phyloP scores from a whole-genome alignment of 129 eudicot genomes.

The Apium graveolens region DNA sequence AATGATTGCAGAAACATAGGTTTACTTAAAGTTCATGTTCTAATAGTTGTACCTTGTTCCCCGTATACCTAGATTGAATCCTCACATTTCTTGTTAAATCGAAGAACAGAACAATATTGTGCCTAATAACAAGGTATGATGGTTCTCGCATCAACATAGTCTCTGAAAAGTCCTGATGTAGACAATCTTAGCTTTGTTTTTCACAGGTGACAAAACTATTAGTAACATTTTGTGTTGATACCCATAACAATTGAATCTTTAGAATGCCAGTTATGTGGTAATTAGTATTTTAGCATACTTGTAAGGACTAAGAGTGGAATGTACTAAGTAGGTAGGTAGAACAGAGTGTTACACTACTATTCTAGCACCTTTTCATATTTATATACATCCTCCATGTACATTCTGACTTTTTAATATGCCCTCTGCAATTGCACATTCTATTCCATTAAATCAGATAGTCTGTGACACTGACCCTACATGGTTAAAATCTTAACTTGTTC shows the following conservation, averaged over 20 bases:
- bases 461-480: constrained; percentile 17
- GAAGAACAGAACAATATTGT: neutral
- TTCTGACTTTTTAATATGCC: constrained; percentile 7
- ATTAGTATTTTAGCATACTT: neutral
- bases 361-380: neutral
- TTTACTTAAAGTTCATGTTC: neutral
- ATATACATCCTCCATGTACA: neutral
- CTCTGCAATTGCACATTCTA: constrained; percentile 12
- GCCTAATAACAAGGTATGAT: neutral
- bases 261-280: neutral
- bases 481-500: constrained; percentile 15
- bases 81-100: neutral
- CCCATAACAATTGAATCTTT: neutral
- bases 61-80: neutral
- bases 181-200: neutral
- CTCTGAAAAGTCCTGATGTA: neutral
- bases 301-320: neutral
- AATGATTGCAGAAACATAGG: neutral
- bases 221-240: neutral
- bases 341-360: neutral
- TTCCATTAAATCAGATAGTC: constrained; percentile 8
- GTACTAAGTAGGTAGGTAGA: constrained; percentile 10
- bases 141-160: neutral
- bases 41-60: neutral
- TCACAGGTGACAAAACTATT: neutral